Evolutionary conservation across 2,329 filamentous ascomycete species (phyloP), one percentile per base, ranked within the genome.

Genomic region (Aspergillus brasiliensis): DNA sequence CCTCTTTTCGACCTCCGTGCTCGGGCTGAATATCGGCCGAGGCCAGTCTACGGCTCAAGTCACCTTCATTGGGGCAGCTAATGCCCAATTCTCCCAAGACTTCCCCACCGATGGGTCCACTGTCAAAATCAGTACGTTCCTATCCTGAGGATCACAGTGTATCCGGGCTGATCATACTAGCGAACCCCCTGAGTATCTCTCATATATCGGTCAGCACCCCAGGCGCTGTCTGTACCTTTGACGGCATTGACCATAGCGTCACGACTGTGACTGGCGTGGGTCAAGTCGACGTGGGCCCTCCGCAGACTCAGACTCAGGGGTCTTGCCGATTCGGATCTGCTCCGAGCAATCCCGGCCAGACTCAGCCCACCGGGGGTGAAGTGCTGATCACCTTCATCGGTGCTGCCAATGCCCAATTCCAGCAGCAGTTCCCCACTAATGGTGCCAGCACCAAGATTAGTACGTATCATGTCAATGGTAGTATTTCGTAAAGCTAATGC

Each of bases 231-330:
- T 69, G 67, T 56, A 65, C 59, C 23, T 69, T 69, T 58, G 37
- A 62, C 6, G 67, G 67, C 15, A 51, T 68, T 38, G 67, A 69
- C 15, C 34, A 59, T 46, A 55, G 58, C n/a, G 51, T 61, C 13
- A 69, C 67, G 4, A 59, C 58, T 13, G 62, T 69, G 19, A 53
- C 42, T 38, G 62, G 63, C n/a, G 52, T 31, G 1, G 51, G 37
- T 3, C 60, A 54, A 11, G 64, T 69, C 3, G 65, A 68, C 34
- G 67, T 69, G 23, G 67, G 67, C 2, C 67, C 67, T 21, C 67
- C 67, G 7, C 67, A 69, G 63, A 68, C 65, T 13, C 68, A 70
- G 53, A 34, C 60, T 31, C 56, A 60, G 27, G 67, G 66, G 8
- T 46, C 59, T 13, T 69, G 67, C 61, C 25, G n/a, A 17, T 8